Conservation (phyloP, 441 rosid genomes). For the Syzygium syzygioides region DNA sequence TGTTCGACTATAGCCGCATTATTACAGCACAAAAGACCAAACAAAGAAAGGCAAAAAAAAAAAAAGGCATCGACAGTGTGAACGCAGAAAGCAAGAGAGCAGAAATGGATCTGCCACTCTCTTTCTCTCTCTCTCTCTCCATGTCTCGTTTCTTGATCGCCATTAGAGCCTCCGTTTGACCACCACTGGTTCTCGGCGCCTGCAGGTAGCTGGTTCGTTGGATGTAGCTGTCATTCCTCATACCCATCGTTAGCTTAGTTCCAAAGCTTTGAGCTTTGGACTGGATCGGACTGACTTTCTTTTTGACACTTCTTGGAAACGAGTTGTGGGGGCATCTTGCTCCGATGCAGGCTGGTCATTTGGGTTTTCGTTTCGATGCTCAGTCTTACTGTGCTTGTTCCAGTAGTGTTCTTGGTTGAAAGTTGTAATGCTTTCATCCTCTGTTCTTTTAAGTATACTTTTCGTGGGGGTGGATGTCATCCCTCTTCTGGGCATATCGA, state of each 20-base stretch:
- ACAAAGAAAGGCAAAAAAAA: background rate
- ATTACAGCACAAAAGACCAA: background rate
- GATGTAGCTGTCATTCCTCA: background rate
- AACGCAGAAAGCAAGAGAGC: background rate
- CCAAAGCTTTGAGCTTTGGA: background rate
- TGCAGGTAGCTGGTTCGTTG: background rate
- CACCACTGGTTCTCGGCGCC: background rate
- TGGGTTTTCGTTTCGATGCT: background rate
- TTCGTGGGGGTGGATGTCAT: background rate
- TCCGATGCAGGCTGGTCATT: background rate
- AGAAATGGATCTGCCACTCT: background rate
- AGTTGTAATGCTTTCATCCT: background rate
- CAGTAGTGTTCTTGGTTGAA: background rate
- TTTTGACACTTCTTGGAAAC: background rate
- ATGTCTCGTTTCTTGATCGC: background rate
- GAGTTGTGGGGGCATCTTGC: background rate
- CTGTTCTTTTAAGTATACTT: background rate
- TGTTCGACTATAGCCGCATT: background rate
- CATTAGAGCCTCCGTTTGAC: background rate
- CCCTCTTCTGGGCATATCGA: background rate
- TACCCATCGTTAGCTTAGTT: background rate
- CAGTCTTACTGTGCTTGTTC: background rate
- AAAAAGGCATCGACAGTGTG: background rate
- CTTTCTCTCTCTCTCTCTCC: background rate
- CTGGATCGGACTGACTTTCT: background rate